Evolutionary conservation across 2,329 filamentous ascomycete genomes (phyloP).

Genomic region (Aquanectria penicillioides): DNA sequence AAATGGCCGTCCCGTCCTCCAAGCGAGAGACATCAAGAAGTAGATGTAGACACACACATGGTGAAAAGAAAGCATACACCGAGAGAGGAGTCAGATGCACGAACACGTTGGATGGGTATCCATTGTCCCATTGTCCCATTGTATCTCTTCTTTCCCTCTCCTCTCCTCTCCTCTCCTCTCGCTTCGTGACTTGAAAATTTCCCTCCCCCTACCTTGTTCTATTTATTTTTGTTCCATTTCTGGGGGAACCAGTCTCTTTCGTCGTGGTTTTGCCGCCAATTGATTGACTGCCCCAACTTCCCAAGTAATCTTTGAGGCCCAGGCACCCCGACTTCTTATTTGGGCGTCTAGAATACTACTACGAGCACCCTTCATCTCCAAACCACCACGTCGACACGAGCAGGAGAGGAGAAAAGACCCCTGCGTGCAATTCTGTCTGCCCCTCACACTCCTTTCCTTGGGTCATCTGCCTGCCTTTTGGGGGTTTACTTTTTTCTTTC

Average conservation of each 20-base stretch:
- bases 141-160: neutral
- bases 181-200: neutral
- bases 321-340: neutral
- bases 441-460: no score
- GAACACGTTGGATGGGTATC: conserved; percentile 5
- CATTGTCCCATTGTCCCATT: no score
- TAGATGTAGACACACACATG: neutral
- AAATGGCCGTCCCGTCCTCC: neutral
- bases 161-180: neutral
- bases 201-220: no score
- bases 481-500: conserved; percentile 6
- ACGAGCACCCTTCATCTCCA: neutral
- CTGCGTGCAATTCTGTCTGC: neutral
- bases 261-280: conserved; percentile 11
- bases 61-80: neutral
- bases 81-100: conserved; percentile 9
- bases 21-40: conserved; percentile 1
- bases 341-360: neutral
- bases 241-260: no score
- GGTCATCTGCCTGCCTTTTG: no score
- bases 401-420: neutral
- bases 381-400: no score
- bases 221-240: no score
- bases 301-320: conserved; percentile 2
- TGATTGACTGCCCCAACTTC: conserved; percentile 9